These are phyloP conservation scores for Trichoderma oligosporum DNA, from an alignment of 2,329 filamentous ascomycete genomes.

Conservation along the genomic window DNA sequence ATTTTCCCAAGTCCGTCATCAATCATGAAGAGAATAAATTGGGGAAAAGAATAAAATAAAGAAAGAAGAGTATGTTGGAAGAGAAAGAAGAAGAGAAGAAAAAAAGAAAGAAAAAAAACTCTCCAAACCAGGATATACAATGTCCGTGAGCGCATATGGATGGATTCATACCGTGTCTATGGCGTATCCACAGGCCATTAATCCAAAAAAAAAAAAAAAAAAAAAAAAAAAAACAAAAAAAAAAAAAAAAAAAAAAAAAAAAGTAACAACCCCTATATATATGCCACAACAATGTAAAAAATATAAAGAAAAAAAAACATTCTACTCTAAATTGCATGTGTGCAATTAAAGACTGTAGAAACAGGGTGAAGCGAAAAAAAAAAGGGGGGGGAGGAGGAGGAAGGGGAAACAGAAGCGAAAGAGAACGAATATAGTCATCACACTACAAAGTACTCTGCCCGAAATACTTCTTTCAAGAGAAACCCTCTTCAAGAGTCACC, in stretches of 20 bases:
- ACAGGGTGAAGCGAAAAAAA: not conserved
- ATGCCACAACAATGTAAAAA: not conserved
- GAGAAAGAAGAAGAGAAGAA: not conserved
- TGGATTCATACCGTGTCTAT: not conserved
- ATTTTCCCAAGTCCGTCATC: conserved; percentile 16
- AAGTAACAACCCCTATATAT: not conserved
- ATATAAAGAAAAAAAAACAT: not conserved
- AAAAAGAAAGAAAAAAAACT: not conserved
- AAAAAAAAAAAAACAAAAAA: not conserved
- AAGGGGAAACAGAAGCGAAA: not conserved
- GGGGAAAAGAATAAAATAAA: not conserved
- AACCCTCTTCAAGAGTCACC: not conserved
- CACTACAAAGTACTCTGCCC: conserved; percentile 1
- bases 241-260: not conserved
- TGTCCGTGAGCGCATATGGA: not conserved
- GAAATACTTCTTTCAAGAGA: not conserved
- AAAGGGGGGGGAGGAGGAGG: not conserved
- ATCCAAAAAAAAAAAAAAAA: not conserved
- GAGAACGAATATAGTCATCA: not conserved
- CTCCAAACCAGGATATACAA: conserved; percentile 10
- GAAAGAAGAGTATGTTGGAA: too few species aligned
- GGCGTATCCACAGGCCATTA: not conserved
- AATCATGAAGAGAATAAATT: conserved; percentile 18
- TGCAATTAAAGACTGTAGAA: not conserved
- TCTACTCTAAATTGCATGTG: not conserved